phyloP scores from a whole-genome alignment of 2,329 filamentous ascomycete species.

The Fusarium newnesense region DNA sequence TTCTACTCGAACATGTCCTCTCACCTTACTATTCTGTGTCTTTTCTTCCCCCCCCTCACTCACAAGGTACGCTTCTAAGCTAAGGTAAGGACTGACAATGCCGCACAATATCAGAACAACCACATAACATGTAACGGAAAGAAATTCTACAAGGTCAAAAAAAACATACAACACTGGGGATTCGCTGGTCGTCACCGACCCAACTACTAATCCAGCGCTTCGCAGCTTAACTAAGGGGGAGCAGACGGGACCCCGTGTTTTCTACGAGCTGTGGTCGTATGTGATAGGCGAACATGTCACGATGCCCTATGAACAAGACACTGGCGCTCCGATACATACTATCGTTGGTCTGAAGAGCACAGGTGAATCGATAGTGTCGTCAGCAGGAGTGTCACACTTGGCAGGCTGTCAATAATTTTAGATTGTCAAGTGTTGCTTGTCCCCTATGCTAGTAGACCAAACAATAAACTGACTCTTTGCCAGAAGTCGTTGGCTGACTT shows the following conservation, averaged over 20 bases:
- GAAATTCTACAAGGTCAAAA: background rate
- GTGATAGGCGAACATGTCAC: background rate
- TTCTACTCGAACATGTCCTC: background rate
- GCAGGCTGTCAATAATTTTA: background rate
- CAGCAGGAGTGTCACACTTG: background rate
- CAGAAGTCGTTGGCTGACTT: slow-evolving; percentile 81
- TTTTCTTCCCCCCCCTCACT: background rate
- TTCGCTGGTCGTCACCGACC: slow-evolving; percentile 1
- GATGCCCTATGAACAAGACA: background rate
- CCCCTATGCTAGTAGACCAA: slow-evolving; percentile 73
- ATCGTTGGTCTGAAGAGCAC: background rate
- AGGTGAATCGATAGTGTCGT: background rate
- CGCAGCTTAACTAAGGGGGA: slow-evolving; percentile 6
- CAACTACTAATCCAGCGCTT: background rate
- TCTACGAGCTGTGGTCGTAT: slow-evolving; percentile 14
- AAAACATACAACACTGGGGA: slow-evolving; percentile 10
- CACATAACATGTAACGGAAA: background rate
- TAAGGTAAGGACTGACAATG: background rate
- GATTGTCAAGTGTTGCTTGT: background rate
- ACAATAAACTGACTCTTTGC: slow-evolving; percentile 83
- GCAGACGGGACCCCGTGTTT: slow-evolving; percentile 11
- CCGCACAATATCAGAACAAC: background rate
- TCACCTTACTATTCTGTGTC: background rate
- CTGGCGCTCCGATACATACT: background rate
- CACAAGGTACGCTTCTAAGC: background rate